Evolutionary conservation across 345 rosid genomes (phyloP).

Genomic region (Viola odorata): DNA sequence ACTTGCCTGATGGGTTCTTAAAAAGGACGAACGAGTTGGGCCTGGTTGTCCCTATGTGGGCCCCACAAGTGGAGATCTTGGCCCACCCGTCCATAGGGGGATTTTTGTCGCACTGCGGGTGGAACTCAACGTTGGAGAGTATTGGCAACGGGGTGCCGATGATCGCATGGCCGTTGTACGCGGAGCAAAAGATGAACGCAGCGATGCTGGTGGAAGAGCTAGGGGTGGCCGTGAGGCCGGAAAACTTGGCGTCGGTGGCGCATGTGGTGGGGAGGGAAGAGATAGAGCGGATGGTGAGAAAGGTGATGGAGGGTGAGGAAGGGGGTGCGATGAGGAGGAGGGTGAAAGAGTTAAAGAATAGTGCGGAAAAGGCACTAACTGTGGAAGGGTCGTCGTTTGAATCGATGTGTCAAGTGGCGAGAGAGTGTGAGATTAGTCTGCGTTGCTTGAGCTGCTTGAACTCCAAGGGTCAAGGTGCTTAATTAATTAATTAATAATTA

Average conservation of each 20-base stretch:
- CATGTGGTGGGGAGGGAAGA: constrained; percentile 13
- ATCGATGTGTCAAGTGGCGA: constrained; percentile 16
- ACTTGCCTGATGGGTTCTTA: constrained; percentile 49
- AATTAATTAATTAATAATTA: too few species aligned
- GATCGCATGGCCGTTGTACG: constrained; percentile 66
- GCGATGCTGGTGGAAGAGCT: constrained; percentile 32
- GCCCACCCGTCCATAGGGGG: constrained; percentile 54
- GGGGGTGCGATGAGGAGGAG: constrained; percentile 6
- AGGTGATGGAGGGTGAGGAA: constrained; percentile 15
- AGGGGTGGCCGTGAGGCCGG: constrained; percentile 14
- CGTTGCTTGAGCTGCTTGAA: not conserved
- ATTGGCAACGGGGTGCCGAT: constrained; percentile 52
- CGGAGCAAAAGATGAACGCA: constrained; percentile 72
- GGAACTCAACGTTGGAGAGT: constrained; percentile 62
- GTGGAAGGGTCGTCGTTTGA: constrained; percentile 14
- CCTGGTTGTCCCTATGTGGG: constrained; percentile 48
- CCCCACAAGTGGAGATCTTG: constrained; percentile 52
- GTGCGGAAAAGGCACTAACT: constrained; percentile 9
- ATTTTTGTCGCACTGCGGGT: constrained; percentile 63
- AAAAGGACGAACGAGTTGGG: constrained; percentile 34
- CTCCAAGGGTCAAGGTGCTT: not conserved
- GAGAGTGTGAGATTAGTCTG: not conserved
- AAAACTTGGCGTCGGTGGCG: not conserved
- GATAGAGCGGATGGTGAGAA: constrained; percentile 16
- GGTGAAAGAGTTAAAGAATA: not conserved